Conservation (phyloP, 805 yeast species). For the Metschnikowia matae region DNA sequence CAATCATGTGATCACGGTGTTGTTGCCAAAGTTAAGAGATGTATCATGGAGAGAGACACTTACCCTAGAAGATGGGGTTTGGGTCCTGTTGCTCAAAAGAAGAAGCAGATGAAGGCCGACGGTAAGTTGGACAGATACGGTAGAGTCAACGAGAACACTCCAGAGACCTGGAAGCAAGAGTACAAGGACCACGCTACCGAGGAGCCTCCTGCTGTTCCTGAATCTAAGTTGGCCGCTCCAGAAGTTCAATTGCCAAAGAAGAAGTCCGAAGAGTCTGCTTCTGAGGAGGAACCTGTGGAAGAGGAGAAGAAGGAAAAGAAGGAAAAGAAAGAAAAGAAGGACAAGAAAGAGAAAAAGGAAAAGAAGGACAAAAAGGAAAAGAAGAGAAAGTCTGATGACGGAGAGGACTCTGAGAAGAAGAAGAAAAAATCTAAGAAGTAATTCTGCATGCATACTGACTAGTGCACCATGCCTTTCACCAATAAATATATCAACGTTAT, state of each 20-base stretch:
- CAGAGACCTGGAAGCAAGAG: slow-evolving; percentile 82
- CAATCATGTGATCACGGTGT: slow-evolving; percentile 98
- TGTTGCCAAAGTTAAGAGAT: slow-evolving; percentile 97
- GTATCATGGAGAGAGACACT: slow-evolving; percentile 98
- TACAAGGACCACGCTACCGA: slow-evolving; percentile 68
- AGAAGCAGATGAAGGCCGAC: slow-evolving; percentile 95
- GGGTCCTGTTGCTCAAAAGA: slow-evolving; percentile 97
- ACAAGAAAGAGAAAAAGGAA: slow-evolving; percentile 42
- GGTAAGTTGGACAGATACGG: slow-evolving; percentile 97
- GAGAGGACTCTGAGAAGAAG: slow-evolving; percentile 46
- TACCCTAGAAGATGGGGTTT: slow-evolving; percentile 99
- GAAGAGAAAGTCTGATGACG: slow-evolving; percentile 24
- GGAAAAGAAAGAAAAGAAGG: slow-evolving; percentile 31
- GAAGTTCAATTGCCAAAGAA: slow-evolving; percentile 47
- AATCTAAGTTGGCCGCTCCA: slow-evolving; percentile 46
- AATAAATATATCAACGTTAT: slow-evolving; percentile 1
- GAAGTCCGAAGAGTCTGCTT: slow-evolving; percentile 45
- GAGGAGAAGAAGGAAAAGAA: slow-evolving; percentile 25
- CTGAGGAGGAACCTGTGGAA: slow-evolving; percentile 20
- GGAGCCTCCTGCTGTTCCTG: slow-evolving; percentile 57
- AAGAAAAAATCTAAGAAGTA: slow-evolving; percentile 43
- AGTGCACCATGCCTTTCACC: slow-evolving; percentile 5
- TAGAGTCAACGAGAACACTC: slow-evolving; percentile 89
- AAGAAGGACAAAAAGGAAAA: slow-evolving; percentile 40
- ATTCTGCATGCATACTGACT: slow-evolving; percentile 6